Evolutionary conservation across 140 eudicot species (phyloP), one percentile per base, ranked within the genome.

Genomic region (Anethum foeniculum): DNA sequence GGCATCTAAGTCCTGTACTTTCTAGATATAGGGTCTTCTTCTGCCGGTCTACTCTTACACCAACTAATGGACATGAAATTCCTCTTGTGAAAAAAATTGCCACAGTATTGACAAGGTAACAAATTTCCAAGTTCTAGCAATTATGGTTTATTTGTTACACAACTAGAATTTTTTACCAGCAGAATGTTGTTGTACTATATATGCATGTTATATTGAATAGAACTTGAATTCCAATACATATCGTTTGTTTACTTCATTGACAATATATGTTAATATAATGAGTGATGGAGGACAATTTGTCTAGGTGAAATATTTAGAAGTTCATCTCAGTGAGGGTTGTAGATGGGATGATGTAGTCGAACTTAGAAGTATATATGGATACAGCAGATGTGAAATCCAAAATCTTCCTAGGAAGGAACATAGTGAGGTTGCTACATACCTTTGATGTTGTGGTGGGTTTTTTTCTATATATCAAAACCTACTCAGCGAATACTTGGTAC

Each of bases 11-110:
- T 77, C 86, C 82, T 80, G 76, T 27, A 43, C 78, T 89, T 51
- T 78, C 69, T 79, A 89, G 88, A 81, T 87, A 80, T 84, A 84
- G 81, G 18, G 85, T 83, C 56, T 86, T 90, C 60, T 41, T 88
- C 54, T 92, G 97, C 88, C 86, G 88, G 75, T 86, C 97, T 58
- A 43, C 88, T 74, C 80, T 90, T 49, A 75, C 91, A 80, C 96
- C 97, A 73, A 83, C 83, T 73, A 90, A 90, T 80, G 97, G 88
- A 71, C 85, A 82, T 80, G 90, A 82, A 15, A 81, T 85, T 83
- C 91, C 90, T 14, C 68, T 84, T 39, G 81, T 89, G 65, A 84
- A 85, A 85, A 80, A 86, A 80, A 93, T 91, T 76, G 87, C 97
- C 43, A 36, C 87, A 44, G 86, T 86, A 46, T 69, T 90, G 72